Evolutionary conservation across 2,329 filamentous ascomycete species (phyloP).

Genomic region (Talaromyces sp.): DNA sequence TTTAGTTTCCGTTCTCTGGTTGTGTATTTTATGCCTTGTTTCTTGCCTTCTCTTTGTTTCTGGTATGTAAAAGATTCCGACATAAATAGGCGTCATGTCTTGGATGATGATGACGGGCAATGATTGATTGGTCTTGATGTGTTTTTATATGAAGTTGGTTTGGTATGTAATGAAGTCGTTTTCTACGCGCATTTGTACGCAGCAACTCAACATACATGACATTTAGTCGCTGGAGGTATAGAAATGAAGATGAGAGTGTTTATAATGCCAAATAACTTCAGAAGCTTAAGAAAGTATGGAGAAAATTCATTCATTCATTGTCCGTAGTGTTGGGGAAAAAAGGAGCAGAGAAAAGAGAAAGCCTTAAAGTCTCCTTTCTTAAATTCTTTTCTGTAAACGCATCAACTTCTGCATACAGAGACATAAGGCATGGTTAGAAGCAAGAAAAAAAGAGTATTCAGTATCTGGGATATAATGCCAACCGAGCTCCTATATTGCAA

Average conservation of each 20-base stretch:
- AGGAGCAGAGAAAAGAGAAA: not conserved
- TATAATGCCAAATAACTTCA: not conserved
- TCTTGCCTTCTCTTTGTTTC: not conserved
- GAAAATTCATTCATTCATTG: conserved; percentile 6
- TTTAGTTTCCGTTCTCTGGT: not conserved
- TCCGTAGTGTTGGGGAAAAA: not conserved
- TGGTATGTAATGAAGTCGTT: not conserved
- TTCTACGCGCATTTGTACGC: not conserved
- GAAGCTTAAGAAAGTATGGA: not conserved
- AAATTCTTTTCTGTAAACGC: not conserved
- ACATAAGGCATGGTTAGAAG: not conserved
- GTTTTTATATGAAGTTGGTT: not conserved
- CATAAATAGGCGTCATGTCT: not conserved
- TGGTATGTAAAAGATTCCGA: not conserved
- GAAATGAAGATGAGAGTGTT: not conserved
- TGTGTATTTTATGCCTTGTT: not conserved
- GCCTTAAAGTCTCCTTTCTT: not conserved
- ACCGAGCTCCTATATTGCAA: conserved; percentile 17
- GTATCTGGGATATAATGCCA: conserved; percentile 17
- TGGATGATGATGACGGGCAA: not conserved
- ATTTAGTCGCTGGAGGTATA: not conserved
- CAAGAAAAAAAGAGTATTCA: conserved; percentile 4
- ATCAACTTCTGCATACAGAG: conserved; percentile 7
- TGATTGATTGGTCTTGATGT: not conserved
- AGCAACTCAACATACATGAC: not conserved